Evolutionary conservation across 2,329 filamentous ascomycete genomes (phyloP), one percentile per base, ranked within the genome.

Genomic region (Fusarium concolor): DNA sequence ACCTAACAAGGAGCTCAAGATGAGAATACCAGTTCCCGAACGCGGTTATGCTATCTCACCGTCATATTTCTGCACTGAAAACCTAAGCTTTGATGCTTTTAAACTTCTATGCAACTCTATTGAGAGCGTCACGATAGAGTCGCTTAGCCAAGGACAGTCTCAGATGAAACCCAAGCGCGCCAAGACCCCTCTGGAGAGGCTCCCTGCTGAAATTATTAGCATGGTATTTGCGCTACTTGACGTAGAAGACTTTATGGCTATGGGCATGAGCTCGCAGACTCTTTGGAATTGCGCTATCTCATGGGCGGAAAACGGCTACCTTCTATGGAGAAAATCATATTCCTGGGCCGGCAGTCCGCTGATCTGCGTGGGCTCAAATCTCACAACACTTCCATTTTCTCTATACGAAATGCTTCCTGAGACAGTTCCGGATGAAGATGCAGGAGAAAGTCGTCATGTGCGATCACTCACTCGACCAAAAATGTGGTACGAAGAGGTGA

Each of bases 331-430:
- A 11, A 37, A 39, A 1, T 11, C 24, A 6, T 65, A 44, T 39
- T 68, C 63, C 2, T 67, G 65, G 44, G 59, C 26, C 9, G 45
- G 38, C 12, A 65, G 43, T n/a, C 59, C 65, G 4, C 38, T 68
- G 2, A 45, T 65, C 2, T 61, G 43, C 7, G 24, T 28, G 2
- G 38, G 33, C 9, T 46, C 43, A 18, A 7, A 35, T 4, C 39
- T 57, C 5, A 4, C 11, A 0, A 1, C 20, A 4, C 44, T 65
- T 22, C 63, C 65, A 0, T n/a, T 42, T 15, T 31, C 17, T 1
- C 3, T 65, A 4, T 60, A 61, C n/a, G 7, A 39, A 7, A 17
- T 31, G 8, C 49, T 52, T 10, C 54, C 55, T 2, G 28, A 35
- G 1, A 3, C 41, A 17, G n/a, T 11, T 1, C n/a, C 38, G 0